These are phyloP conservation scores for Aspergillus baeticus DNA, from an alignment of 495 filamentous ascomycete species.

Conservation along the genomic window DNA sequence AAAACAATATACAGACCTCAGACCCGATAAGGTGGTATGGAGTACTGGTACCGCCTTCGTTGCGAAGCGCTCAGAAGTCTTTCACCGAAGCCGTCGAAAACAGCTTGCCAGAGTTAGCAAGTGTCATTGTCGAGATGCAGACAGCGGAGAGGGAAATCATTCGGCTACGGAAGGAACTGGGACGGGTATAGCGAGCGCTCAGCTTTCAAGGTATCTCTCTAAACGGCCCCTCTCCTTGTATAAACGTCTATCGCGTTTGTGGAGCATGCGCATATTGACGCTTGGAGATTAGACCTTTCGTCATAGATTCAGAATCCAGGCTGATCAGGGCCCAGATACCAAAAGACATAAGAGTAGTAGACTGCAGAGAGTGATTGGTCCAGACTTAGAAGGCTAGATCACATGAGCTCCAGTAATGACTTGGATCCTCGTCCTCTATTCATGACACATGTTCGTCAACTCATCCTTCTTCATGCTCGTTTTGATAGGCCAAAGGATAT, in stretches of 20 bases:
- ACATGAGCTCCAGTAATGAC: too few species aligned
- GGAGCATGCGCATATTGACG: not conserved
- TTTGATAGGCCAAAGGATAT: too few species aligned
- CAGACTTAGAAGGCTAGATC: too few species aligned
- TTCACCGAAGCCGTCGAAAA: slow-evolving; percentile 41
- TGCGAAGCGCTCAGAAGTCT: slow-evolving; percentile 58
- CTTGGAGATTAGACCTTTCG: not conserved
- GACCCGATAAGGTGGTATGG: slow-evolving; percentile 73
- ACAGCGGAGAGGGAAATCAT: slow-evolving; percentile 67
- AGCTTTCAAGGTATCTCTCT: not conserved
- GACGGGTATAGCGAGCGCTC: not conserved
- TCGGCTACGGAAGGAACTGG: slow-evolving; percentile 39
- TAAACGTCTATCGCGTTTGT: not conserved
- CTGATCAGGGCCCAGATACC: not conserved
- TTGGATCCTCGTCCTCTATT: too few species aligned
- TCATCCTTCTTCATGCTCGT: too few species aligned
- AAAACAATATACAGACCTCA: slow-evolving; percentile 30
- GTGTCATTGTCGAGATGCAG: slow-evolving; percentile 66
- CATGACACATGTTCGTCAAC: too few species aligned
- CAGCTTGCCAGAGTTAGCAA: slow-evolving; percentile 37
- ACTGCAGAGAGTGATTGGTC: too few species aligned
- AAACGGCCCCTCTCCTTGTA: not conserved
- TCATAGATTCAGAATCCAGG: not conserved
- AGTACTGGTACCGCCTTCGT: slow-evolving; percentile 57
- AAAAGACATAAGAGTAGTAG: too few species aligned